Evolutionary conservation across 2,329 filamentous ascomycete species (phyloP), one percentile per base, ranked within the genome.

Genomic region (Penicillium sp.): DNA sequence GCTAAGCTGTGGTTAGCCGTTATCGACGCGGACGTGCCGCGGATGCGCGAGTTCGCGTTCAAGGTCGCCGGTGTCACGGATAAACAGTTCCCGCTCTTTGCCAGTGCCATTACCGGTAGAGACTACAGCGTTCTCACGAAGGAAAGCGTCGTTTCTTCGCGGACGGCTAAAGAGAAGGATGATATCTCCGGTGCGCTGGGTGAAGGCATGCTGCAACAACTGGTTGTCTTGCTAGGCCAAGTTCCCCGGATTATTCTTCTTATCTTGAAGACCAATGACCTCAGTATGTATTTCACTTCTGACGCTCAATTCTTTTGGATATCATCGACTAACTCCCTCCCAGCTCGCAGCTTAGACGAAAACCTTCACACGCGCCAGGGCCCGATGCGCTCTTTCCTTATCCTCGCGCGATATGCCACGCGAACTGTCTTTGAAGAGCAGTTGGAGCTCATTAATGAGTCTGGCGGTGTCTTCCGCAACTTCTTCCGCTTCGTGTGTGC

Each of bases 1-100:
- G 94, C 94, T 52, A 96, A 97, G 75, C 89, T 99, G 73, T 99
- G 94, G 94, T 86, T 99, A 12, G 93, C 94, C 6, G 91, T 99
- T 25, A 89, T 99, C 52, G 91, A 97, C 66, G 89, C 89, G 0
- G 91, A 99, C 70, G 88, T 96, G 77, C 77, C 82, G 3, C 81
- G 82, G 21, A 99, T 99, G 94, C 89, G 91, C 65, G 86, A 88
- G 68, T 96, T 96, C 73, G 89, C 93, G 2, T 85, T 88, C 66
- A 90, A 96, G 69, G 91, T 97, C 3, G 94, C 93, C 2, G 91
- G 91, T 13, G 88, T 99, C 59, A 89, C 83, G 6, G 92, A 96
- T 61, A 87, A 92, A 65, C 89, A 96, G 69, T 99, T 99, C 69
- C 92, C 92, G 1, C 84, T 99, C 21, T 99, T 99, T 73, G 94